Evolutionary conservation across 192 early-diverging fungal genomes (phyloP).

Genomic region (Phlyctochytrium arcticum): DNA sequence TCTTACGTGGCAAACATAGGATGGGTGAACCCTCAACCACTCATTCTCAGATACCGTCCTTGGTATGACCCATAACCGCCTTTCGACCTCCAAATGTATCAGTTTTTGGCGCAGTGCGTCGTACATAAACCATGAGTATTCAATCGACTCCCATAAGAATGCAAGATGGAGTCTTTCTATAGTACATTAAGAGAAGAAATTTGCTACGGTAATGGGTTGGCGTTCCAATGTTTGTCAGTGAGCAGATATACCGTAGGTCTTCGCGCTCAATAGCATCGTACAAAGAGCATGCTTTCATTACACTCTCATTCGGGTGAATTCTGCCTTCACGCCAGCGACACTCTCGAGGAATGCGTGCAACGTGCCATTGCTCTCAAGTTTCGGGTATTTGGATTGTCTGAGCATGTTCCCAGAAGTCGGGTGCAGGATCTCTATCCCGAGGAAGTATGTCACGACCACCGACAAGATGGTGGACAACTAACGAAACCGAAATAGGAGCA

Average conservation of each 20-base stretch:
- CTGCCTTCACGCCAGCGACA: conserved; percentile 87
- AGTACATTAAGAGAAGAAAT: too few species aligned
- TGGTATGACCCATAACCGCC: too few species aligned
- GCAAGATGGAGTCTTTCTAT: too few species aligned
- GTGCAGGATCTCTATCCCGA: conserved; percentile 87
- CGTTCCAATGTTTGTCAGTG: too few species aligned
- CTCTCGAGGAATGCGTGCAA: conserved; percentile 74
- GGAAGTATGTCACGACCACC: conserved; percentile 47
- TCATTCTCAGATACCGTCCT: not conserved
- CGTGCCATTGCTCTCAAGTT: conserved; percentile 74
- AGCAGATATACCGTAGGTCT: too few species aligned
- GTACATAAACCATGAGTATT: too few species aligned
- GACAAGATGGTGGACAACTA: too few species aligned
- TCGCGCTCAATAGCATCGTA: too few species aligned
- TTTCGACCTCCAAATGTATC: too few species aligned
- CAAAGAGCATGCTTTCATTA: conserved; percentile 59
- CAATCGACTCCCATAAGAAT: too few species aligned
- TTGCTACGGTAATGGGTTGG: too few species aligned
- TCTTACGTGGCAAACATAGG: not conserved
- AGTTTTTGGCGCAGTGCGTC: too few species aligned
- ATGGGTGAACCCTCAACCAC: not conserved
- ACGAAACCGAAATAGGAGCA: conserved; percentile 57
- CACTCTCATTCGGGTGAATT: conserved; percentile 96
- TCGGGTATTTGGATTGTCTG: conserved; percentile 74
- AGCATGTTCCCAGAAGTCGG: conserved; percentile 86